These are phyloP conservation scores for Globisporangium paroecandrum DNA, from an alignment of 352 stramenopile species.

Conservation along the genomic window DNA sequence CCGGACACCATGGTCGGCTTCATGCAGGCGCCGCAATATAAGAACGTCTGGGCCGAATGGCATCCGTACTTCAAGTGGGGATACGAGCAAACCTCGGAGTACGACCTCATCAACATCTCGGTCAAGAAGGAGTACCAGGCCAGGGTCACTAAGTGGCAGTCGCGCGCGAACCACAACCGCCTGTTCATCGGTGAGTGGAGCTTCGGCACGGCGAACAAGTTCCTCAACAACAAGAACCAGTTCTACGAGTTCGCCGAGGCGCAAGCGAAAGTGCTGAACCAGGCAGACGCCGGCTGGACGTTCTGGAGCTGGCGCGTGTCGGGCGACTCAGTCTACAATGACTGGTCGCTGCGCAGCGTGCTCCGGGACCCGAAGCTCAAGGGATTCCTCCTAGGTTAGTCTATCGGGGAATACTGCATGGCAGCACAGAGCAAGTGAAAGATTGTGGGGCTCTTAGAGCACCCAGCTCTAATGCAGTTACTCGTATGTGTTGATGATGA, in stretches of 20 bases:
- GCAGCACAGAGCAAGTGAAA: too few species aligned
- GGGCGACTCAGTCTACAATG: conserved; percentile 56
- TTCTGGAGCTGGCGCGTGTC: conserved; percentile 78
- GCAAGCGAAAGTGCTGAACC: conserved; percentile 47
- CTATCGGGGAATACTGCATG: too few species aligned
- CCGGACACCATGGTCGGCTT: conserved; percentile 49
- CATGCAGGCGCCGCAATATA: conserved; percentile 43
- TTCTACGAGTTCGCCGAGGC: conserved; percentile 52
- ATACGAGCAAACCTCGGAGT: conserved; percentile 52
- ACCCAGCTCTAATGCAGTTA: too few species aligned
- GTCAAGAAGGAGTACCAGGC: conserved; percentile 42
- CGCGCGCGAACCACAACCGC: conserved; percentile 28
- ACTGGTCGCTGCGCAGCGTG: conserved; percentile 61
- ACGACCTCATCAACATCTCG: conserved; percentile 39
- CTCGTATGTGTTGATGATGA: too few species aligned
- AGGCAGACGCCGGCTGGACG: conserved; percentile 51
- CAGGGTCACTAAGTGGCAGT: conserved; percentile 38
- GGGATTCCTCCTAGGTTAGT: not conserved
- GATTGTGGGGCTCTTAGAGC: too few species aligned
- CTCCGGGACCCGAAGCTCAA: conserved; percentile 29
- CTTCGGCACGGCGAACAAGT: conserved; percentile 46
- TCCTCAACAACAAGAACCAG: conserved; percentile 32
- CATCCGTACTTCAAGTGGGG: conserved; percentile 84
- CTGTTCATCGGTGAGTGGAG: conserved; percentile 51
- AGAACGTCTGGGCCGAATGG: conserved; percentile 83